A percentile compares a stretch with the other conserved stretches of the same genome.
Evolutionary conservation across 768 basidiomycete genomes (phyloP).

Genomic region (Serpula lacrymans): DNA sequence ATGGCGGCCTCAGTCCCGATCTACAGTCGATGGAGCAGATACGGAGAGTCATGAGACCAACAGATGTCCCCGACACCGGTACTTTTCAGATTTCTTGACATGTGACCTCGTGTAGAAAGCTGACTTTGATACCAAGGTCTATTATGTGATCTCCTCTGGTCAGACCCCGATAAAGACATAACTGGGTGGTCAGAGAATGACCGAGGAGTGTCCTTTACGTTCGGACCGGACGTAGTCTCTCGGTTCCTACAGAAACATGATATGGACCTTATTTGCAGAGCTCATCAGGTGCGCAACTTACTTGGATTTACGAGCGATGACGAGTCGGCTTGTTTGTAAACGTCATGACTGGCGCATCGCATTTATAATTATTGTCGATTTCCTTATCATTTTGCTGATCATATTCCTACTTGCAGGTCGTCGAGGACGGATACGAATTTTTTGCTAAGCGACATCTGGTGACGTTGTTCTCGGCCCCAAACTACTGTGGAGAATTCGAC

Average conservation of each 20-base stretch:
- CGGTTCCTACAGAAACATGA: slow-evolving; percentile 99
- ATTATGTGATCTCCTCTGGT: slow-evolving; percentile 96
- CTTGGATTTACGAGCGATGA: slow-evolving; percentile 1
- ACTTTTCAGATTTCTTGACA: slow-evolving; percentile 18
- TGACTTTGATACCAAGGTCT: slow-evolving; percentile 52
- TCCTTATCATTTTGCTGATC: slow-evolving; percentile 6
- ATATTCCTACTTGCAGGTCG: slow-evolving; percentile 59
- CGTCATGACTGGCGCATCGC: neutral
- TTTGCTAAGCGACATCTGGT: slow-evolving; percentile 97
- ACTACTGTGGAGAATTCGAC: slow-evolving; percentile 96
- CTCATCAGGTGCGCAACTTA: slow-evolving; percentile 77
- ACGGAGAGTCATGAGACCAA: slow-evolving; percentile 97
- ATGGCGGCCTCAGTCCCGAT: slow-evolving; percentile 95
- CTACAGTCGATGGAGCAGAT: slow-evolving; percentile 99
- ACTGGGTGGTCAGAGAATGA: slow-evolving; percentile 99
- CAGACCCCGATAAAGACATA: slow-evolving; percentile 99
- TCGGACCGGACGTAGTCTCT: slow-evolving; percentile 96
- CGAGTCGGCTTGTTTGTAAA: neutral
- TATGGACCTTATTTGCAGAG: slow-evolving; percentile 98
- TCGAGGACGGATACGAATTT: slow-evolving; percentile 99
- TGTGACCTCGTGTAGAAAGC: neutral
- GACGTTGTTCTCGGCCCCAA: slow-evolving; percentile 95
- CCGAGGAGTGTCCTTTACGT: slow-evolving; percentile 97
- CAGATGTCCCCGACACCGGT: slow-evolving; percentile 99
- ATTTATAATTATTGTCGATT: neutral